phyloP scores from a whole-genome alignment of 352 stramenopile species.

The Globisporangium acanthophoron region DNA sequence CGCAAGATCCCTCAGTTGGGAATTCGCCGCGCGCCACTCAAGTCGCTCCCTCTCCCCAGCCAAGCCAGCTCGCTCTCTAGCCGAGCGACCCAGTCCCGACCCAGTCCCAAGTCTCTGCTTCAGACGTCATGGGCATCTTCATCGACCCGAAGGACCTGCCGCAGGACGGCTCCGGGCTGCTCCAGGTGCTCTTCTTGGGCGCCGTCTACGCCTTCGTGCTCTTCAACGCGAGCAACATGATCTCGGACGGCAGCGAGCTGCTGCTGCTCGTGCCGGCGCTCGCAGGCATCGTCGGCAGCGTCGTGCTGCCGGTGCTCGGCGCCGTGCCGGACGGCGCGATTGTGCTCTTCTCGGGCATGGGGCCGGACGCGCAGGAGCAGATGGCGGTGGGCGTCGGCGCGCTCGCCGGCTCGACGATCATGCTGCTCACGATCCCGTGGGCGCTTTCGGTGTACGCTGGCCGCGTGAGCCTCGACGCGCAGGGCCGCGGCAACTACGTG shows the following conservation, averaged over 20 bases:
- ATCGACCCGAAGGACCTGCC: conserved; percentile 86
- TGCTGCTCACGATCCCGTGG: conserved; percentile 99
- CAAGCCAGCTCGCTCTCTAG: no score
- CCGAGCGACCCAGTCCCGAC: no score
- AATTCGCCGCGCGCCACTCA: conserved; percentile 10
- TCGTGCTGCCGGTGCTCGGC: conserved; percentile 96
- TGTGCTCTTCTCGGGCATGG: conserved; percentile 95
- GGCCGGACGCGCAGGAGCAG: conserved; percentile 92
- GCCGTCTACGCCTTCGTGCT: conserved; percentile 96
- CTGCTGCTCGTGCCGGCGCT: conserved; percentile 94
- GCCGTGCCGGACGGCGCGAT: conserved; percentile 97
- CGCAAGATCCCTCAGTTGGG: conserved; percentile 9
- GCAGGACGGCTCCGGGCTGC: conserved; percentile 64
- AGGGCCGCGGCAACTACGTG: conserved; percentile 83
- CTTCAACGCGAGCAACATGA: conserved; percentile 95
- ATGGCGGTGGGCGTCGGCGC: conserved; percentile 96
- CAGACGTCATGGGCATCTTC: conserved; percentile 35
- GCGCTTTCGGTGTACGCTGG: conserved; percentile 90
- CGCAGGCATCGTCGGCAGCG: conserved; percentile 93
- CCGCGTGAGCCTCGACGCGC: conserved; percentile 91
- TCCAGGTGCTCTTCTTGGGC: conserved; percentile 94
- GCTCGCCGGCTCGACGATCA: conserved; percentile 98
- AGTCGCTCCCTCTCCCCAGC: background rate
- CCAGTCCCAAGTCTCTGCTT: background rate
- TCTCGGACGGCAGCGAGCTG: conserved; percentile 97